Evolutionary conservation across 2,329 filamentous ascomycete genomes (phyloP), one percentile per base, ranked within the genome.

Genomic region (Endocalyx cinctus): DNA sequence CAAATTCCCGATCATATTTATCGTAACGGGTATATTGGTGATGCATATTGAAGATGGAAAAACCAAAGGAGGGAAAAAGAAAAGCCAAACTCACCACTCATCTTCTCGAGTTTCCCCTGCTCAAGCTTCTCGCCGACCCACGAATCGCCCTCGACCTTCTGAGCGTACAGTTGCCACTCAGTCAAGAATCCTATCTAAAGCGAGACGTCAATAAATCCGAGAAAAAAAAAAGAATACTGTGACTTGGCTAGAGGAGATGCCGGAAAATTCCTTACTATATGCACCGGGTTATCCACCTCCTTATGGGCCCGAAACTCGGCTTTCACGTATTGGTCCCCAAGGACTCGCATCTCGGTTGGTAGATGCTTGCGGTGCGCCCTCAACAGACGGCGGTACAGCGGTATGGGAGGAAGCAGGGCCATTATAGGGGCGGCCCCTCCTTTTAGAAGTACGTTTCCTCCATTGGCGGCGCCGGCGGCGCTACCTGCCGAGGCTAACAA

Each of bases 151-250:
- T 97, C 90, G 12, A 98, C 66, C 56, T 87, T 82, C 58, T 98
- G 90, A 2, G 88, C 89, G 55, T 97, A 98, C 33, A 87, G 66
- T 60, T 98, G 92, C 90, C 90, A 98, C 60, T 97, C 89, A 0
- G 86, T 90, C 48, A 98, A 70, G 60, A 98, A 98, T 2, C 90
- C 92, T 50, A 97, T 87, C 87, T 94, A 46, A 11, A 31, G 11
- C 10, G 16, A 7, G n/a, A 12, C 14, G 12, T 10, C 17, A 11
- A 16, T 31, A 34, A 17, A 32, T 33, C n/a, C n/a, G 20, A 17
- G 11, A 4, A 29, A 23, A 20, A 10, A 2, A 20, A 16, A 27
- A 11, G 15, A 35, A 20, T 14, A 22, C 26, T 8, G 20, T 23
- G 20, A 23, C 20, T 23, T 23, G 20, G n/a, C n/a, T n/a, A n/a